phyloP scores from a whole-genome alignment of 148 eudicot species.

The Chenopodium formosanum region DNA sequence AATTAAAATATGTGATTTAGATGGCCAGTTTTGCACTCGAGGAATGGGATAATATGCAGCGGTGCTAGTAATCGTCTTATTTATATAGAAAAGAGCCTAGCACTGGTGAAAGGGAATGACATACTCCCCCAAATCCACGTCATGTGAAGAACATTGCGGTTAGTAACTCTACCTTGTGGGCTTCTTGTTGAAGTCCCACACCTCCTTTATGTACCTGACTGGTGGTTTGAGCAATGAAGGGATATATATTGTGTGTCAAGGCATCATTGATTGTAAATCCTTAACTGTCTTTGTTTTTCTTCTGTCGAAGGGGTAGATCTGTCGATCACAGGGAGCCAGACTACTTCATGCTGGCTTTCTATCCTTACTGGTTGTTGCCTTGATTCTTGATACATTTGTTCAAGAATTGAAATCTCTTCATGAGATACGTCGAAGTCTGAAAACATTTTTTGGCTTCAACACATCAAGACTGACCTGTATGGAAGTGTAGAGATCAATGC shows the following conservation, averaged over 20 bases:
- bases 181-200: conserved; percentile 63
- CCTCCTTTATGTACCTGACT: conserved; percentile 56
- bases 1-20: no score
- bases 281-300: conserved; percentile 38
- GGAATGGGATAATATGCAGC: no score
- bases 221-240: conserved; percentile 60
- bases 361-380: conserved; percentile 40
- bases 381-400: conserved; percentile 59
- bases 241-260: conserved; percentile 57
- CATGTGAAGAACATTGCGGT: conserved; percentile 65
- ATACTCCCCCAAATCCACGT: conserved; percentile 82
- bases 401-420: conserved; percentile 61
- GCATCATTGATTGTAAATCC: conserved; percentile 43
- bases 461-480: conserved; percentile 53
- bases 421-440: conserved; percentile 69
- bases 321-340: conserved; percentile 68
- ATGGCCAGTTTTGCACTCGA: no score
- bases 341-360: conserved; percentile 61
- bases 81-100: no score
- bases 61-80: no score
- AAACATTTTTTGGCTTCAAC: conserved; percentile 54
- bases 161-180: conserved; percentile 62
- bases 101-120: conserved; percentile 68
- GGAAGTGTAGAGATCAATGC: neutral
- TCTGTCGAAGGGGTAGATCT: conserved; percentile 41